phyloP scores from a whole-genome alignment of 805 yeast genomes.

The Starmerella tilneyi region DNA sequence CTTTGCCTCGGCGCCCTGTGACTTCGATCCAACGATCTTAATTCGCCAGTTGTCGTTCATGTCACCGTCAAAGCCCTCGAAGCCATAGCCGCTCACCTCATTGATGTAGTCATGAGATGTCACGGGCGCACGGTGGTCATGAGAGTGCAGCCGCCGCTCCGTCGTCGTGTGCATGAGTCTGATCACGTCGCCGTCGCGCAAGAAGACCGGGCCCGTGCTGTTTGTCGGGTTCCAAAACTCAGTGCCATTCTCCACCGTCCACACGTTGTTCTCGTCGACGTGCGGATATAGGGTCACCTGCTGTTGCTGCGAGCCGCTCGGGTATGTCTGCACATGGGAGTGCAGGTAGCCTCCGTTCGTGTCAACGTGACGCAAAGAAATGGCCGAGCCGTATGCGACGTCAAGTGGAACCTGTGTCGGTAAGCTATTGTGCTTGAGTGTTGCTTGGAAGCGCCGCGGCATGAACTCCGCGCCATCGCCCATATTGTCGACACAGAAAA shows the following conservation, averaged over 20 bases:
- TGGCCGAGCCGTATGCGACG: conserved; percentile 59
- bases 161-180: conserved; percentile 64
- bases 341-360: conserved; percentile 71
- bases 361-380: conserved; percentile 59
- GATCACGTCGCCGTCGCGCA: conserved; percentile 48
- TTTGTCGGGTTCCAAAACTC: conserved; percentile 26
- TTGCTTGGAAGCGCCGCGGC: conserved; percentile 57
- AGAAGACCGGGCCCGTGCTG: conserved; percentile 35
- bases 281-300: conserved; percentile 65
- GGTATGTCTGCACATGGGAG: conserved; percentile 57
- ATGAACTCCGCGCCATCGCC: conserved; percentile 56
- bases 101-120: conserved; percentile 82
- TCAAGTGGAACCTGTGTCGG: conserved; percentile 46
- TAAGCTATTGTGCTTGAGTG: conserved; percentile 39
- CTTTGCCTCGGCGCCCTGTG: conserved; percentile 29
- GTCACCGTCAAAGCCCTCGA: conserved; percentile 51
- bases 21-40: conserved; percentile 36
- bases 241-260: conserved; percentile 50
- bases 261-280: conserved; percentile 58
- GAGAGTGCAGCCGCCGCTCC: conserved; percentile 57
- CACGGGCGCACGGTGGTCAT: conserved; percentile 72
- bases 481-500: conserved; percentile 35
- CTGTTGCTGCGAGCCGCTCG: conserved; percentile 60
- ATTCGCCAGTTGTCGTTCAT: conserved; percentile 61
- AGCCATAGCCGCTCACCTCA: conserved; percentile 70